phyloP scores from a whole-genome alignment of 306 rosid species.

The Elaeagnus macrophylla region DNA sequence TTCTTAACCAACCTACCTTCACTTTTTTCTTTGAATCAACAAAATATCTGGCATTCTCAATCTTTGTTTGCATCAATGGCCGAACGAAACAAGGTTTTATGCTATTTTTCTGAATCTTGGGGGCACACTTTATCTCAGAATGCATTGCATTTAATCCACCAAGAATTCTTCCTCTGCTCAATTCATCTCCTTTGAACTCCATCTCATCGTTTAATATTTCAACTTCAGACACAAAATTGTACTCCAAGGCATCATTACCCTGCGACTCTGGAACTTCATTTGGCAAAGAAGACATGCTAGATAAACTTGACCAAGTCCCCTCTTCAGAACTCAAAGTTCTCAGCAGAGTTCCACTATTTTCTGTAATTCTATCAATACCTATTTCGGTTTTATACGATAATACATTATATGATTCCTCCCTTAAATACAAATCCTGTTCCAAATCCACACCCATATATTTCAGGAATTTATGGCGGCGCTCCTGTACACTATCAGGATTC shows the following conservation, averaged over 20 bases:
- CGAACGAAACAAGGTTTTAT: constrained; percentile 41
- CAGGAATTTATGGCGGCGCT: constrained; percentile 49
- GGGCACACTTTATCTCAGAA: constrained; percentile 20
- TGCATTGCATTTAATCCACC: constrained; percentile 36
- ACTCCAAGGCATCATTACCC: constrained; percentile 25
- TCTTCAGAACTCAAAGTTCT: constrained; percentile 32
- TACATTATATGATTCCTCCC: constrained; percentile 20
- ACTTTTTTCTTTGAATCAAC: constrained; percentile 27
- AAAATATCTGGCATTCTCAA: constrained; percentile 26
- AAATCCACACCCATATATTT: constrained; percentile 53
- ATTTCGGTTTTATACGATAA: constrained; percentile 6
- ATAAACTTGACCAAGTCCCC: constrained; percentile 28
- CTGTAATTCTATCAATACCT: constrained; percentile 34
- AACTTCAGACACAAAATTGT: constrained; percentile 28
- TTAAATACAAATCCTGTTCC: constrained; percentile 18
- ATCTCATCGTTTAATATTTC: constrained; percentile 50
- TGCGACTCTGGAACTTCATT: constrained; percentile 23
- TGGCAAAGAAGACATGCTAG: constrained; percentile 27
- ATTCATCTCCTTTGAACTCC: constrained; percentile 37
- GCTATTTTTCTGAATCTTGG: constrained; percentile 33
- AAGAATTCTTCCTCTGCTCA: constrained; percentile 34
- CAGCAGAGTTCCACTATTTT: constrained; percentile 38
- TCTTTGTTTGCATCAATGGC: constrained; percentile 36
- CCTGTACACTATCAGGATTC: constrained; percentile 42
- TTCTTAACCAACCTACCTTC: constrained; percentile 55